Conservation (phyloP, 176 grass and related monocot species). For the Triticum dicoccoides region DNA sequence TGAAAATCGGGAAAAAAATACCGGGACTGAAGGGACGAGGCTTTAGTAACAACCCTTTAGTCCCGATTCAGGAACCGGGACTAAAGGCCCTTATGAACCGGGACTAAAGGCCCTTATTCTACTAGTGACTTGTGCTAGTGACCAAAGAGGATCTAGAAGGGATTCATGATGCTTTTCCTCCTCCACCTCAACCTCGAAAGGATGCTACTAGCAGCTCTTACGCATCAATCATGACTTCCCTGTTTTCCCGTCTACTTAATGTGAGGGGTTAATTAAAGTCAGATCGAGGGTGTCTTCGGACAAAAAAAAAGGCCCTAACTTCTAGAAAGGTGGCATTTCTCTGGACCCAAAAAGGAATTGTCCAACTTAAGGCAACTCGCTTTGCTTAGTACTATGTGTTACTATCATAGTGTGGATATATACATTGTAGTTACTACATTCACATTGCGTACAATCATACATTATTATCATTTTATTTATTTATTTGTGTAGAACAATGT, state of each 20-base stretch:
- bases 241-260: neutral
- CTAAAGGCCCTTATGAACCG: too few species aligned
- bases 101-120: too few species aligned
- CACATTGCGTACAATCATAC: too few species aligned
- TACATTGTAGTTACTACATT: too few species aligned
- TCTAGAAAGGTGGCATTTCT: neutral
- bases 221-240: constrained; percentile 77
- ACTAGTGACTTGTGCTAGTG: constrained; percentile 2
- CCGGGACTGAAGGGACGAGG: too few species aligned
- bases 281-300: neutral
- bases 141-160: constrained; percentile 37
- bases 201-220: constrained; percentile 73
- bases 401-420: neutral
- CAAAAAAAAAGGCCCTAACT: neutral
- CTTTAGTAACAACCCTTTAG: too few species aligned
- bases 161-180: constrained; percentile 11
- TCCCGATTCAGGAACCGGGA: too few species aligned
- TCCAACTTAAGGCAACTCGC: neutral
- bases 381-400: neutral
- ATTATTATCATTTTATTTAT: too few species aligned
- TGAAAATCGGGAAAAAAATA: too few species aligned
- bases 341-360: neutral
- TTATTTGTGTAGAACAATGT: too few species aligned
- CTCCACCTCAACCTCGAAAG: constrained; percentile 35
- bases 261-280: neutral